Evolutionary conservation across 495 filamentous ascomycete genomes (phyloP), one percentile per base, ranked within the genome.

Genomic region (Penicillium salamii): DNA sequence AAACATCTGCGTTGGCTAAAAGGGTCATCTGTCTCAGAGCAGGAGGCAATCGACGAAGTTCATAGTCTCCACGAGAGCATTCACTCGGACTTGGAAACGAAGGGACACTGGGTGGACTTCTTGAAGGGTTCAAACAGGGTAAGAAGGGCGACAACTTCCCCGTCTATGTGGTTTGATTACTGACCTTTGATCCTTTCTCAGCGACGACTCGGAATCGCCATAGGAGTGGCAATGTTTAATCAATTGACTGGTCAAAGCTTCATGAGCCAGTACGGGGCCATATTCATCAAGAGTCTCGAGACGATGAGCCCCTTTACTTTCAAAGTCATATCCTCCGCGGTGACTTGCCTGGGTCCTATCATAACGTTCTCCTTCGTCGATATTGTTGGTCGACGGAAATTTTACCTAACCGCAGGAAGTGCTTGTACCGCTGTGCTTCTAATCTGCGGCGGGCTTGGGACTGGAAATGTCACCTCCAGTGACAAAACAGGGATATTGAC

Each of bases 191-290:
- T 4, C 8, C 8, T 26, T 26, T 26, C 23, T 4, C 8, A 38
- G 45, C 18, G 45, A 48, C 45, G 45, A 38, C 45, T 48, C 6
- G 32, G 45, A 17, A 52, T 65, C 23, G 57, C 46, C 12, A 42
- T 55, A 8, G 57, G 49, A 5, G 52, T 51, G 15, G 58, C 50
- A 23, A 53, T 65, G 18, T 61, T 61, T 39, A 40, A 55, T 3
- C 61, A 65, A 46, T 42, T 52, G 15, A 65, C 61, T 8, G 62
- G 62, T 9, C 52, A 52, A 39, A 39, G 33, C 15, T 63, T 63
- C 32, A 49, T 49, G 11, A 42, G 50, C 2, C 36, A 47, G 9
- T 65, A 65, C 37, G 59, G 62, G 9, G 53, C 29, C 3, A 23
- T 66, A 33, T 66, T 64, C 41, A 49, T 58, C n/a, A 41, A 50